Evolutionary conservation across 495 filamentous ascomycete genomes (phyloP), one percentile per base, ranked within the genome.

Genomic region (Parathielavia hyrcaniae): DNA sequence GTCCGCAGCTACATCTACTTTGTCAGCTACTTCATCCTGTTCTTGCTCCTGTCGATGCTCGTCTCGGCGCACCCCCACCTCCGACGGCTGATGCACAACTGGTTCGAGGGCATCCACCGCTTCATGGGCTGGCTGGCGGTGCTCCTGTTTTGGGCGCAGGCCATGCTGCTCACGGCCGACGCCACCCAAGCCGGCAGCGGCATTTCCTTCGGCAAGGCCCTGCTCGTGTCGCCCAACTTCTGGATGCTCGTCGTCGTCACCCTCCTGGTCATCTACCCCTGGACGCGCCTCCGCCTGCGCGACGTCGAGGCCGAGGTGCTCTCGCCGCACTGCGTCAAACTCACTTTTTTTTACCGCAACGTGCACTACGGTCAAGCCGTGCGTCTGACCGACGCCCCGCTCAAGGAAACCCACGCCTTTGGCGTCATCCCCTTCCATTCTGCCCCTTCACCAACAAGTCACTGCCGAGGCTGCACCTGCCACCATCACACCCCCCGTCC

Each of bases 351-450:
- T 64, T 82, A 87, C 57, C 50, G 76, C 59, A 75, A 79, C 50
- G 75, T 77, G 68, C 80, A 74, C 75, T 84, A 75, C 64, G 71
- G 82, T 62, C 70, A 75, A 26, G 77, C 74, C 58, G 72, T 83
- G 43, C 76, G 81, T 4, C 69, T 79, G 52, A 82, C 81, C 35
- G 72, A 80, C 53, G 75, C 74, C 16, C 85, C 85, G 0, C 71
- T 93, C 52, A 79, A 75, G 13, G 89, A 95, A 75, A 90, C 86
- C 80, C 89, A 95, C 71, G 80, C 85, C 9, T 95, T 95, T 61
- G 89, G 88, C 19, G 86, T 85, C 22, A 88, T 93, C 64, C 82
- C 84, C 36, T 73, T 76, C 58, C 73, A 44, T 55, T 13, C 46
- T n/a, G 47, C 5, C 16, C 7, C 38, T 5, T 4, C 66, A 40